A percentile compares a stretch with the other conserved stretches of the same genome.
phyloP scores from a whole-genome alignment of 306 rosid genomes.

The Crataegus laevigata region DNA sequence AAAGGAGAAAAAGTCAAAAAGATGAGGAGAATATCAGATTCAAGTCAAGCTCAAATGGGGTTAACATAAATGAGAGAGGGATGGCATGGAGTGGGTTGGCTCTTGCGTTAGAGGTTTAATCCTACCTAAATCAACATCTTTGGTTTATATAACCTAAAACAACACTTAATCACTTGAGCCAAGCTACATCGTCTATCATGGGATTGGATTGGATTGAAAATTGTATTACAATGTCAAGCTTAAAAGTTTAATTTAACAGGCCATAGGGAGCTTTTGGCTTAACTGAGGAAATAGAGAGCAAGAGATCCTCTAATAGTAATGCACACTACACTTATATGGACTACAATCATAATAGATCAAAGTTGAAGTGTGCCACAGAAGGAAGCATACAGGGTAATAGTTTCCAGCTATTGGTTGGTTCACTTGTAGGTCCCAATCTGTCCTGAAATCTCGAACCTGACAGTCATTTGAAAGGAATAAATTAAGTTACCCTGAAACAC shows the following conservation, averaged over 20 bases:
- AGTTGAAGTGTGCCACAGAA: not conserved
- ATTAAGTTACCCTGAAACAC: not conserved
- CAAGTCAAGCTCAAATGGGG: not conserved
- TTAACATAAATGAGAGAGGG: not conserved
- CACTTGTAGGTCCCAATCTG: slow-evolving; percentile 30
- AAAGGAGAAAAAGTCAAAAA: not conserved
- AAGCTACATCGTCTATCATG: not conserved
- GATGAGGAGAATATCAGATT: not conserved
- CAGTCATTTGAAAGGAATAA: slow-evolving; percentile 5
- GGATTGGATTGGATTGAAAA: not conserved
- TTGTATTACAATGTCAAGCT: not conserved
- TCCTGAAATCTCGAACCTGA: slow-evolving; percentile 27
- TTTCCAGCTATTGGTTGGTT: slow-evolving; percentile 33
- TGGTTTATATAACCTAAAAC: not conserved
- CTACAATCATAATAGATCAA: not conserved
- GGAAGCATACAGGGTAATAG: slow-evolving; percentile 26
- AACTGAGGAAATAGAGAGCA: not conserved
- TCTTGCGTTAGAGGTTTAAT: not conserved
- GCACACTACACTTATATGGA: not conserved
- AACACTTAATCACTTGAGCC: not conserved
- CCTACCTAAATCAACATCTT: not conserved
- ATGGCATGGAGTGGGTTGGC: not conserved
- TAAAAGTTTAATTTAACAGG: not conserved
- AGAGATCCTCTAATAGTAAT: not conserved
- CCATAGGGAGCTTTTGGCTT: not conserved